Base-by-base conservation (phyloP, 805 yeast species). In the Pichia eremophila region DNA sequence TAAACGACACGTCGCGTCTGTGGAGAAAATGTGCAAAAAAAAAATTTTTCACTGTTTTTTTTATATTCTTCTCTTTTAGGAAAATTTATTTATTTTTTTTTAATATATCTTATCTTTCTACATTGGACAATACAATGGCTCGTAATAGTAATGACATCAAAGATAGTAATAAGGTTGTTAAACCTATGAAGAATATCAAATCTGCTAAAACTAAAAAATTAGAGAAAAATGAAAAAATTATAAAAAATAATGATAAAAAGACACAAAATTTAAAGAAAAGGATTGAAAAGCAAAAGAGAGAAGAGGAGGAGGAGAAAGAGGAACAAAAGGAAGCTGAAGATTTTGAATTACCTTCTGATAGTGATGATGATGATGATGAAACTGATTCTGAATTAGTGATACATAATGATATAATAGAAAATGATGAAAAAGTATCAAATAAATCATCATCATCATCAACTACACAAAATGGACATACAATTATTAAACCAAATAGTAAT, bases 401-500 rank as follows among this genome's bases (percentile, higher is more conserved):
- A 34, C 17, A 34, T 34, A 34, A 12, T 27, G 40, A 39, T 8
- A 25, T 18, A 19, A 22, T 44, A 27, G 47, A 49, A 15, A 41
- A 46, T 27, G 48, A 45, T 22, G 40, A 37, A 46, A 44, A 44
- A 44, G 27, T 29, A 19, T 19, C 22, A 19, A 19, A 19, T 19
- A 19, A 19, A 3, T 17, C 17, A 31, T 14, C 27, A 25, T 36
- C 31, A 25, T 43, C 12, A 27, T 31, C 22, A 15, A 41, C n/a
- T 49, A 47, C 8, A 51, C 56, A 57, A 39, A 46, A 50, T 14
- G 54, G 56, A 11, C 63, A 60, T 41, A 51, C 60, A 4, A 52
- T 60, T 22, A 60, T 56, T 32, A 50, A 49, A 22, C 47, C 49
- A 11, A 47, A 46, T 11, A 34, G 36, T 12, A 40, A 40, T 7